Evolutionary conservation across 352 stramenopile genomes (phyloP), one percentile per base, ranked within the genome.

Genomic region (Pythium phragmiticola): DNA sequence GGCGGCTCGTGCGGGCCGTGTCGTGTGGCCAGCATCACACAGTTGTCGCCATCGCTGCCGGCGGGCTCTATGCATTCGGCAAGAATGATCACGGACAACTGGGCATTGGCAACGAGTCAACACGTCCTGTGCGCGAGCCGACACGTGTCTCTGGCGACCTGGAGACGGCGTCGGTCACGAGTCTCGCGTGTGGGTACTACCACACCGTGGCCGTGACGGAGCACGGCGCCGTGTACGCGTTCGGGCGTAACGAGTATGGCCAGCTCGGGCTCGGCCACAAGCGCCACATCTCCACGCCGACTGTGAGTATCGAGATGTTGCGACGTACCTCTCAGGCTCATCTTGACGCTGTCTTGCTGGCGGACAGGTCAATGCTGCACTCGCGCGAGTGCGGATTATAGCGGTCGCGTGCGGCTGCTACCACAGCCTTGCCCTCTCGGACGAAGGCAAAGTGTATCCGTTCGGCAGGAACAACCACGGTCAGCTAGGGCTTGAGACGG

Each of bases 381-480:
- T 94, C 21, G 68, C 58, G 3, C 74, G 80, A 3, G 68, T 87
- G 26, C 78, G 75, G 13, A 82, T 94, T 51, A 68, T 81, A n/a
- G 78, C 90, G 36, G 78, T 93, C 19, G 77, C 87, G 28, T 95
- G 87, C 30, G 88, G 88, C 19, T 94, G 85, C 67, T 95, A 95
- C 52, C 88, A 96, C 72, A 96, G 84, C 23, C 75, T 96, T 12
- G 62, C 77, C 3, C 79, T 95, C 33, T 91, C 82, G 16, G 82
- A 92, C n/a, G 79, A 93, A 34, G 88, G 87, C 9, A 90, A 89
- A 64, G 87, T 96, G 42, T 95, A 92, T 57, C 92, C 96, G 19
- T 98, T 97, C 70, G 93, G 93, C 23, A 76, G 92, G 34, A 98
- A 98, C 68, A 97, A 98, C 59, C 92, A 98, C 69, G 93, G 93